Evolutionary conservation across 257 asterid genomes (phyloP).

Genomic region (Echium plantagineum): DNA sequence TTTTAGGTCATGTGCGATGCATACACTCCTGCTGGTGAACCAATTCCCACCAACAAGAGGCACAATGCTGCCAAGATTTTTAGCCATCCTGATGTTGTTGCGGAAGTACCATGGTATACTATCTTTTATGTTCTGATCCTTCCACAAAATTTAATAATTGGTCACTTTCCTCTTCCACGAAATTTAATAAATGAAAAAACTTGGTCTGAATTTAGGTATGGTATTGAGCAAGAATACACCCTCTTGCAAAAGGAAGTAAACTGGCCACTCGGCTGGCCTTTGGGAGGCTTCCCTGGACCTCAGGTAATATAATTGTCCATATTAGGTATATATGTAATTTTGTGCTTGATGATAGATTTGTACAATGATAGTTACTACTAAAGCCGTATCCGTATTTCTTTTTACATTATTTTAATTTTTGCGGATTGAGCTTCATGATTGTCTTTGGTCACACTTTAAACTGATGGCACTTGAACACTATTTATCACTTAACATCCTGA

Average conservation of each 20-base stretch:
- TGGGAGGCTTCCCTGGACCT: constrained; percentile 1
- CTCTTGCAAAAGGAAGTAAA: not conserved
- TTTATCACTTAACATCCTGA: too few species aligned
- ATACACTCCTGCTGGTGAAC: constrained; percentile 66
- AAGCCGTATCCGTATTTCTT: too few species aligned
- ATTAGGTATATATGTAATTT: too few species aligned
- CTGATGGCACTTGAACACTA: too few species aligned
- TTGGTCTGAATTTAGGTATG: not conserved
- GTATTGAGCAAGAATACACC: constrained; percentile 4
- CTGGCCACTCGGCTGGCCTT: constrained; percentile 1
- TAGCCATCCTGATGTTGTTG: constrained; percentile 44
- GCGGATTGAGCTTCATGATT: too few species aligned
- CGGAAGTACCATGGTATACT: constrained; percentile 58
- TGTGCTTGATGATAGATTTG: too few species aligned
- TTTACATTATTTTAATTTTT: too few species aligned
- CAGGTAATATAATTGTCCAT: constrained; percentile 3
- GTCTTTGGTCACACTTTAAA: too few species aligned
- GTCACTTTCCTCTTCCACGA: not conserved
- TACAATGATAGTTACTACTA: too few species aligned
- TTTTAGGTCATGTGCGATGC: constrained; percentile 61
- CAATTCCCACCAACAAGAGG: constrained; percentile 60
- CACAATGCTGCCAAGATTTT: constrained; percentile 46
- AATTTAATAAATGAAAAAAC: not conserved
- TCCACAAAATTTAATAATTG: not conserved
- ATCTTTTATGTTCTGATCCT: not conserved